Conservation (phyloP, 768 basidiomycete species). For the Podaxis rugospora region DNA sequence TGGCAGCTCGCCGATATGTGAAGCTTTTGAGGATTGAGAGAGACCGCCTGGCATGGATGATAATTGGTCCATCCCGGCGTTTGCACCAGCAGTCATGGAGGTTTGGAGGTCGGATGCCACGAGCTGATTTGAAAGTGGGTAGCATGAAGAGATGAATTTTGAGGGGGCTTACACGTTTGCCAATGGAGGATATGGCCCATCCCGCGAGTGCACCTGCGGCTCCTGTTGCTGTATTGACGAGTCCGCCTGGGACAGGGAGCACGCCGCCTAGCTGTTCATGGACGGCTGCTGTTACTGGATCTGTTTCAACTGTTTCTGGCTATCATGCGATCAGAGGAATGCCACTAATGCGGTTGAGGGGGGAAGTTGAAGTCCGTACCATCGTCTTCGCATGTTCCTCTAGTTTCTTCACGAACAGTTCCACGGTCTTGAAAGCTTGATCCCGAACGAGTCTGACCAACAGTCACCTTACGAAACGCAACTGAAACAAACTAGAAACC, state of each 20-base stretch:
- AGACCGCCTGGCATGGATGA: slow-evolving; percentile 4
- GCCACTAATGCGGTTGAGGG: not conserved
- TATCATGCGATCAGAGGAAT: slow-evolving; percentile 8
- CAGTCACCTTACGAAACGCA: not conserved
- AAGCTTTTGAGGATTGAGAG: slow-evolving; percentile 13
- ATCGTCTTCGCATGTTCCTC: slow-evolving; percentile 77
- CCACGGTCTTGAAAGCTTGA: slow-evolving; percentile 92
- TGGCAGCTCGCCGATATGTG: slow-evolving; percentile 22
- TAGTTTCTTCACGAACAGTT: slow-evolving; percentile 79
- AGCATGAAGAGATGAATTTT: not conserved
- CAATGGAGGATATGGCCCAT: slow-evolving; percentile 91
- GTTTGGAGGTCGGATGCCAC: slow-evolving; percentile 70
- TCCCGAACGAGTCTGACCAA: slow-evolving; percentile 77
- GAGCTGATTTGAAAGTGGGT: slow-evolving; percentile 39
- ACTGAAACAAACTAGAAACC: slow-evolving; percentile 15
- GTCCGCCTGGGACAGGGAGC: slow-evolving; percentile 37
- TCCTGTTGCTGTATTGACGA: slow-evolving; percentile 85
- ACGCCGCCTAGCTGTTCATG: slow-evolving; percentile 17
- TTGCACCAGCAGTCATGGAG: slow-evolving; percentile 45
- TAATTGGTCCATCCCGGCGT: slow-evolving; percentile 34
- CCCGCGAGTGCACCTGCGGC: slow-evolving; percentile 91
- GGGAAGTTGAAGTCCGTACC: slow-evolving; percentile 43
- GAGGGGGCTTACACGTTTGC: slow-evolving; percentile 58
- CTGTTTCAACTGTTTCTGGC: slow-evolving; percentile 36
- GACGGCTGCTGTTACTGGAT: slow-evolving; percentile 22